phyloP scores from a whole-genome alignment of 805 yeast genomes.

The Myxozyma melibiosi region DNA sequence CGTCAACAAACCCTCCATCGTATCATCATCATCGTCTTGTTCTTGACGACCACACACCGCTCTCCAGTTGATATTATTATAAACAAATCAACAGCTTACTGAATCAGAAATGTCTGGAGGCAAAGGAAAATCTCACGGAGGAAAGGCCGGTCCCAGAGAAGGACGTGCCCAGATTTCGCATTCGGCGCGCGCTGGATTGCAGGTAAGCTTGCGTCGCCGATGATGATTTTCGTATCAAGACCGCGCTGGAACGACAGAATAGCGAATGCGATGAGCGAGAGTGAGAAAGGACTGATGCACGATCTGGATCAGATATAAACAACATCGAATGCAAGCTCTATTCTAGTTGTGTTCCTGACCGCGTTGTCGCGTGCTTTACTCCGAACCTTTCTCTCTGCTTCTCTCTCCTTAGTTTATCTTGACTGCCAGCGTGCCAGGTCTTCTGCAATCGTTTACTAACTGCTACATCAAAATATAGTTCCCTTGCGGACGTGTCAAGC shows the following conservation, averaged over 20 bases:
- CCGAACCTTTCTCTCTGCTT: too few species aligned
- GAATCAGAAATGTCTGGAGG: conserved; percentile 74
- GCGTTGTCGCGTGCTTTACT: too few species aligned
- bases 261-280: neutral
- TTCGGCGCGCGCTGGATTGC: conserved; percentile 88
- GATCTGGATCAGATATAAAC: too few species aligned
- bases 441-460: too few species aligned
- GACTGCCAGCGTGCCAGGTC: too few species aligned
- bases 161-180: conserved; percentile 73
- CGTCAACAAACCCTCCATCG: neutral
- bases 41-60: too few species aligned
- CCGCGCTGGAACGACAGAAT: neutral
- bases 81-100: neutral
- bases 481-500: conserved; percentile 98
- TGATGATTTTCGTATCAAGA: neutral
- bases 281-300: too few species aligned
- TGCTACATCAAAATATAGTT: conserved; percentile 56
- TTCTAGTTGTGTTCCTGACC: too few species aligned
- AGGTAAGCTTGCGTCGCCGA: conserved; percentile 16
- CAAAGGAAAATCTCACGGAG: conserved; percentile 73
- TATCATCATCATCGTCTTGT: neutral
- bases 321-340: too few species aligned
- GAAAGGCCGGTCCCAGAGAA: conserved; percentile 84
- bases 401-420: too few species aligned
- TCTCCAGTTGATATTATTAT: too few species aligned